phyloP scores from a whole-genome alignment of 1,284 basidiomycete species.

The Retiboletus flavoniger region DNA sequence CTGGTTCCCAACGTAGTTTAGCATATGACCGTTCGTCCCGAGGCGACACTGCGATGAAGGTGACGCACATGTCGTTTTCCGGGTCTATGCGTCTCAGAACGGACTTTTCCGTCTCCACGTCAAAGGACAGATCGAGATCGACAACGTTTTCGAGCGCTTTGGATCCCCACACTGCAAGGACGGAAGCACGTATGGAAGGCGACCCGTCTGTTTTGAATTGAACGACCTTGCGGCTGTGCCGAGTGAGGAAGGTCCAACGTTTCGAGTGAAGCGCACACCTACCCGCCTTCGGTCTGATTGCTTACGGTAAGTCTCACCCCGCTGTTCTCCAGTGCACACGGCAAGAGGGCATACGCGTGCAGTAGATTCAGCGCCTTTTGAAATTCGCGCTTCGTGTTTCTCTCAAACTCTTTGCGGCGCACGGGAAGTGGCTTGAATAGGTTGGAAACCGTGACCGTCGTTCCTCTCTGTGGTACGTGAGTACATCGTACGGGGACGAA shows the following conservation, averaged over 20 bases:
- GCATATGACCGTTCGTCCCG: background rate
- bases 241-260: conserved; percentile 5
- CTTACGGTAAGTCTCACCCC: conserved; percentile 79
- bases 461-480: conserved; percentile 65
- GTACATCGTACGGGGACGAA: background rate
- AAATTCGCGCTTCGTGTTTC: conserved; percentile 89
- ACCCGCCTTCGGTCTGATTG: conserved; percentile 77
- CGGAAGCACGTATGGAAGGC: conserved; percentile 61
- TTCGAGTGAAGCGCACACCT: conserved; percentile 22
- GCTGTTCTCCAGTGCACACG: conserved; percentile 52
- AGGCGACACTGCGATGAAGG: background rate
- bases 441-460: conserved; percentile 74
- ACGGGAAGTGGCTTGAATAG: conserved; percentile 88
- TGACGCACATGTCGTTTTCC: conserved; percentile 19
- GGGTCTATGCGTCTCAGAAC: conserved; percentile 33
- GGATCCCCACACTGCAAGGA: conserved; percentile 82
- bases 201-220: conserved; percentile 76
- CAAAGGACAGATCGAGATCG: conserved; percentile 70
- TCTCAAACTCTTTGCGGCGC: conserved; percentile 87
- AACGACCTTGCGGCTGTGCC: conserved; percentile 61
- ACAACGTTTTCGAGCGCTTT: conserved; percentile 76
- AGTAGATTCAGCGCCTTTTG: conserved; percentile 81
- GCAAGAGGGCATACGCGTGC: conserved; percentile 89
- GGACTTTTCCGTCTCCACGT: conserved; percentile 62
- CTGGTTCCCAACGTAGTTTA: conserved; percentile 9